phyloP scores from a whole-genome alignment of 179 eudicot genomes.

The Patellifolia procumbens region DNA sequence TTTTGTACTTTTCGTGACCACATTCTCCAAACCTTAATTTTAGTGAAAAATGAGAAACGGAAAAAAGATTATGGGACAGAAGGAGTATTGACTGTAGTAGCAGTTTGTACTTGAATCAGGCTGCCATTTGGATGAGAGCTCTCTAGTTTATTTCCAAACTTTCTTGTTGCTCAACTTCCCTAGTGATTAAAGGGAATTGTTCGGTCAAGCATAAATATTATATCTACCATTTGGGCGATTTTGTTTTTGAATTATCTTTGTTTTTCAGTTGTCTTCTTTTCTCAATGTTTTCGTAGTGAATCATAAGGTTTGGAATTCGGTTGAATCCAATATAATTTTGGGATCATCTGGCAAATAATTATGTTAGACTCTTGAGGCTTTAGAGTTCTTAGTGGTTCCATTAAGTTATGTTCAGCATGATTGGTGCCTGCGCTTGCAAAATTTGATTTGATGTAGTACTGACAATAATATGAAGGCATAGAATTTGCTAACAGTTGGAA shows the following conservation, averaged over 20 bases:
- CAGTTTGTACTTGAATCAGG: neutral
- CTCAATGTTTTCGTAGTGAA: neutral
- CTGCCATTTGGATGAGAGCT: neutral
- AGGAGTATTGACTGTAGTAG: neutral
- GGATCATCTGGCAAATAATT: neutral
- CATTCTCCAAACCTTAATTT: too few species aligned
- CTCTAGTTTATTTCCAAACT: neutral
- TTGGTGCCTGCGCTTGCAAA: slow-evolving; percentile 6
- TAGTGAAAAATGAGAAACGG: too few species aligned
- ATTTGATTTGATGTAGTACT: neutral
- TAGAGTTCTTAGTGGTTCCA: neutral
- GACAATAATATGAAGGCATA: too few species aligned
- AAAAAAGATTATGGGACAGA: too few species aligned
- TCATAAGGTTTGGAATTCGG: neutral
- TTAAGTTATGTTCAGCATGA: too few species aligned
- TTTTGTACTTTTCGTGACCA: too few species aligned
- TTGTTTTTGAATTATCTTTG: neutral
- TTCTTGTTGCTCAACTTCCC: neutral
- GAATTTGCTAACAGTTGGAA: neutral
- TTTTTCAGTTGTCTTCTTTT: neutral
- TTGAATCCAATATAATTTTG: neutral
- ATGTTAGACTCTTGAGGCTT: too few species aligned
- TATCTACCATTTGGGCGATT: neutral
- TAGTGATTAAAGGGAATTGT: neutral
- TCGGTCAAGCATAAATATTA: neutral